Base-by-base conservation (phyloP, 1,139 yeast species). In the Yamadazyma membranifaciens region DNA sequence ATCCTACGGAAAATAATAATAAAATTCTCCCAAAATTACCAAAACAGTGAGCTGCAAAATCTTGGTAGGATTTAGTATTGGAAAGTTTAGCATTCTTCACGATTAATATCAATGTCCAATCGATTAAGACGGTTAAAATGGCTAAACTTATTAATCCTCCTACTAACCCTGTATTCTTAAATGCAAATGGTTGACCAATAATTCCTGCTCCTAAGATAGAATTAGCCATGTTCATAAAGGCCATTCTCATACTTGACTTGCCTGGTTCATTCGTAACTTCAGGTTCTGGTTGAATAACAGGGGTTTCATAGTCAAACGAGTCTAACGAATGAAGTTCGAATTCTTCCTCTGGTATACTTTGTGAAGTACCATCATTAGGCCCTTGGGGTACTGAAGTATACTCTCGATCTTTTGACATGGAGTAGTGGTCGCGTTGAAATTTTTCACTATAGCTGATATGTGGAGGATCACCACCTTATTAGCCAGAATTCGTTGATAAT, bases 171-270 rank as follows among this genome's bases (percentile, higher is more conserved):
- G 87, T 75, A 53, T 88, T 87, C 40, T 76, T 70, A 52, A 91
- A 81, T 0, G 98, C 97, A 54, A 83, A 86, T 1, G 98, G 95
- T 52, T 89, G 95, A 1, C 97, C 96, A 34, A 91, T 88, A 38
- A 92, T 87, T 2, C 97, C 97, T 0, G 98, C 97, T 0, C 98
- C 98, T 11, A 91, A 69, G 44, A 89, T 91, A 12, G 87, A 84
- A 62, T 91, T 91, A 16, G 97, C 95, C 96, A 91, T 89, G 61
- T 91, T 91, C 95, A 91, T 87, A 55, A 91, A 89, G 10, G 97
- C 97, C 89, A 86, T 85, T 46, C 76, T 76, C 75, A 89, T 73
- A 46, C 67, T 74, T n/a, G 78, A 67, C 35, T 72, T 59, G 4
- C 74, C 69, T 7, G 43, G 45, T 9, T 42, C 47, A 24, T 39